Conservation (phyloP, 352 stramenopile species). For the Phytophthora macrochlamydospora region DNA sequence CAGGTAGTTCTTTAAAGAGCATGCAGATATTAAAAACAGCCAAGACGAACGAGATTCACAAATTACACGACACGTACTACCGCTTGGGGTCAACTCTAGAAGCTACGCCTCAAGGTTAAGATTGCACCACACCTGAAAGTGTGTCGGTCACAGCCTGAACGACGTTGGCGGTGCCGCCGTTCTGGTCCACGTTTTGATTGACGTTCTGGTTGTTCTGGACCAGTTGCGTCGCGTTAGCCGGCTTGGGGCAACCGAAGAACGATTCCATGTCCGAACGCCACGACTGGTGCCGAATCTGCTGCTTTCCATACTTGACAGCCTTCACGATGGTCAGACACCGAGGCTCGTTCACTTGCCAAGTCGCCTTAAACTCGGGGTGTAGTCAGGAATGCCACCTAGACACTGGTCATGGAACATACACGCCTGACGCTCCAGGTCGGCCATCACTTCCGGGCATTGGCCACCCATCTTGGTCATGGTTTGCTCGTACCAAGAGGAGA, state of each 20-base stretch:
- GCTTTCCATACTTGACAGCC: slow-evolving; percentile 40
- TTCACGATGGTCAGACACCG: slow-evolving; percentile 55
- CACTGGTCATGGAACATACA: slow-evolving; percentile 63
- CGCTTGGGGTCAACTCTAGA: slow-evolving; percentile 1
- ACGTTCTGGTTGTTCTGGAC: neutral
- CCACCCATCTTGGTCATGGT: slow-evolving; percentile 39
- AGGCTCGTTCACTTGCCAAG: slow-evolving; percentile 41
- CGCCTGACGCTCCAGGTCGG: slow-evolving; percentile 56
- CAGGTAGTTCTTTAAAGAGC: too few species aligned
- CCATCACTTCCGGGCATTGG: slow-evolving; percentile 34
- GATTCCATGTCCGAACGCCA: slow-evolving; percentile 48
- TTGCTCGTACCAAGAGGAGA: slow-evolving; percentile 48
- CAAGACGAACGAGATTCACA: neutral
- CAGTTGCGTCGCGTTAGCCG: slow-evolving; percentile 22
- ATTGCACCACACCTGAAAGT: slow-evolving; percentile 26
- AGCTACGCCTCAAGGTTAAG: slow-evolving; percentile 14
- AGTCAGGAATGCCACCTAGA: slow-evolving; percentile 47
- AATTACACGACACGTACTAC: slow-evolving; percentile 11
- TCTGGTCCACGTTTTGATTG: slow-evolving; percentile 13
- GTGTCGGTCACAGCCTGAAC: slow-evolving; percentile 14
- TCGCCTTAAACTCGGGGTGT: slow-evolving; percentile 48
- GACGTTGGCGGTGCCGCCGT: neutral
- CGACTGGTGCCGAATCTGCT: slow-evolving; percentile 28
- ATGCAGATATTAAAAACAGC: neutral
- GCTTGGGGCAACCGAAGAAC: slow-evolving; percentile 49